phyloP scores from a whole-genome alignment of 1,284 basidiomycete species.

The Uromyces viciae-fabae region DNA sequence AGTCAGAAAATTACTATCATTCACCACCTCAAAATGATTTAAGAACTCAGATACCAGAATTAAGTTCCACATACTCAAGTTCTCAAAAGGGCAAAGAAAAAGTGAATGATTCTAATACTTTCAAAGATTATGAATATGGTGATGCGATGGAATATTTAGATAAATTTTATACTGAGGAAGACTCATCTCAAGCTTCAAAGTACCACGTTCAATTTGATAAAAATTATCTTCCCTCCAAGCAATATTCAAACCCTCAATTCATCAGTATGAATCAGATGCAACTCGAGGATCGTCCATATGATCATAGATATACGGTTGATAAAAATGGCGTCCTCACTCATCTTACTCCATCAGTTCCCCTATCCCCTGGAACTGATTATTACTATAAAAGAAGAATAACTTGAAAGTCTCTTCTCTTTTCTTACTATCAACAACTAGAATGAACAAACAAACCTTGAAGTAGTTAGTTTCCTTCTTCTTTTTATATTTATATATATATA shows the following conservation, averaged over 20 bases:
- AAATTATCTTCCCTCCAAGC: too few relatives aligned
- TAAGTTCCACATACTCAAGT: not conserved
- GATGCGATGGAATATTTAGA: constrained; percentile 23
- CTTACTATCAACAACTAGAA: too few relatives aligned
- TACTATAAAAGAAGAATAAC: constrained; percentile 7
- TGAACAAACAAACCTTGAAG: too few relatives aligned
- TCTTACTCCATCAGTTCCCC: not conserved
- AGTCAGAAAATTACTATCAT: not conserved
- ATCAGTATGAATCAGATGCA: constrained; percentile 17
- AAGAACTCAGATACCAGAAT: not conserved
- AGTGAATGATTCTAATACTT: not conserved
- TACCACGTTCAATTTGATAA: too few relatives aligned
- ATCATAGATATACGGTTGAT: constrained; percentile 17
- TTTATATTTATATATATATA: too few relatives aligned
- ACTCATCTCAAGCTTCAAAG: not conserved
- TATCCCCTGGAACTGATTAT: not conserved
- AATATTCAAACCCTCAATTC: not conserved
- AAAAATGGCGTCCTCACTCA: constrained; percentile 10
- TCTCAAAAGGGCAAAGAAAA: not conserved
- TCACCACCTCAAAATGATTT: not conserved
- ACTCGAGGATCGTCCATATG: constrained; percentile 22
- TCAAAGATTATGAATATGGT: not conserved
- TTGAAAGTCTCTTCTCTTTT: not conserved
- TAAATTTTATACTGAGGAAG: not conserved
- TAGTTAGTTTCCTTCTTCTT: too few relatives aligned